Base-by-base conservation (phyloP, 108 stramenopile species). In the Pseudonitzschia delicatissima region DNA sequence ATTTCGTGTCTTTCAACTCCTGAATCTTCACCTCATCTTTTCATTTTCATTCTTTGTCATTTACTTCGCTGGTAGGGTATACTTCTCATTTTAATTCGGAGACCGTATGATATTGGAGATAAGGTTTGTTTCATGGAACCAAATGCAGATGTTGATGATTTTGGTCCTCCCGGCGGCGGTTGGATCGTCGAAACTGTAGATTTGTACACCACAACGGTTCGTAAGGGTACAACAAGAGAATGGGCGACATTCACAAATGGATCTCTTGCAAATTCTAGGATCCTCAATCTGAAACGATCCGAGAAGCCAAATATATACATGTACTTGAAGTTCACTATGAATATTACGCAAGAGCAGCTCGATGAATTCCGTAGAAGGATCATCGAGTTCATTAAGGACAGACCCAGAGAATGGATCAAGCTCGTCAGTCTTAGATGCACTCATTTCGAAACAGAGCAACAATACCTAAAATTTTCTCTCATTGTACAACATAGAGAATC, bases 21-120 rank as follows among this genome's bases (percentile, higher is more conserved):
- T 25, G 28, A 37, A 32, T 27, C 27, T 27, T 74, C 4, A 40
- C 76, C 23, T 45, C 69, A 5, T 39, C 34, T 37, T 2, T 35
- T 69, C 27, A 39, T 6, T 33, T 17, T 47, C 20, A 11, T 20
- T 8, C 28, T 37, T 0, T 25, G 18, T 15, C 36, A 39, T 6
- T 58, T 33, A 2, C 57, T 53, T 39, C 15, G 26, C n/a, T 34
- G 18, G 17, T 31, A 73, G 72, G 72, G 72, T 20, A 66, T 66
- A 31, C 47, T 73, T 27, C 64, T 73, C 47, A 83, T 88, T 28
- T 77, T 87, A 9, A 69, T 83, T 21, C 72, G 83, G 6, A 78
- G 73, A n/a, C 89, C 89, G 8, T 93, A 84, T 63, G 87, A 89
- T 66, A 83, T 93, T 45, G 92, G 92, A 3, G 92, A 93, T 64